Conservation (phyloP, 305 asterid genomes). For the Solanum aculeatissimum region DNA sequence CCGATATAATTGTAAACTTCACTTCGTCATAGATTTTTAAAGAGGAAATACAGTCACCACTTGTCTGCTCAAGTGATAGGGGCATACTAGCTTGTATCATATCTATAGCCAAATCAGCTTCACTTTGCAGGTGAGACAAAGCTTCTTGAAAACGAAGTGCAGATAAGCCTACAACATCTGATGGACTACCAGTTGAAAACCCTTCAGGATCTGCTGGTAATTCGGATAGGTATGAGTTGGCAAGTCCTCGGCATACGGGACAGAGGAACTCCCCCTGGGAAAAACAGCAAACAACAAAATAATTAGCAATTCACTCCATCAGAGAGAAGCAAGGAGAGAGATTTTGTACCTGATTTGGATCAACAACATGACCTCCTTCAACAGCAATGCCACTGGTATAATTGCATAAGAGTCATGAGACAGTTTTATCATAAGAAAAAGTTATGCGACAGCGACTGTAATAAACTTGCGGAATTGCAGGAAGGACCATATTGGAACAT, state of each 20-base stretch:
- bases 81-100: no score
- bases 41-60: no score
- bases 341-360: slow-evolving; percentile 78
- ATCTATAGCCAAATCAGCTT: no score
- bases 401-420: slow-evolving; percentile 24
- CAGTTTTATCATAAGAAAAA: background rate
- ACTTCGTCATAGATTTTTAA: no score
- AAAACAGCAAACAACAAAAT: no score
- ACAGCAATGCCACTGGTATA: slow-evolving; percentile 66
- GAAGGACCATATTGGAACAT: no score
- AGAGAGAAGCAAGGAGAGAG: slow-evolving; percentile 10
- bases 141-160: slow-evolving; percentile 48
- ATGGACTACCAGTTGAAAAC: no score
- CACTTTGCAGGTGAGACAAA: slow-evolving; percentile 41
- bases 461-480: no score
- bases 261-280: slow-evolving; percentile 99
- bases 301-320: slow-evolving; percentile 1
- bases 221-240: slow-evolving; percentile 71
- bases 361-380: slow-evolving; percentile 96
- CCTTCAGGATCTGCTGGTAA: slow-evolving; percentile 32
- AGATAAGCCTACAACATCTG: slow-evolving; percentile 21
- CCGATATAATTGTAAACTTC: no score
- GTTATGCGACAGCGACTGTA: no score
- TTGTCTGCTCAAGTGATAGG: no score
- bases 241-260: slow-evolving; percentile 97